Percentiles rank a stretch among this genome's conserved stretches.
Evolutionary conservation across 2,329 filamentous ascomycete genomes (phyloP).

Genomic region (Colletotrichum abscissum): DNA sequence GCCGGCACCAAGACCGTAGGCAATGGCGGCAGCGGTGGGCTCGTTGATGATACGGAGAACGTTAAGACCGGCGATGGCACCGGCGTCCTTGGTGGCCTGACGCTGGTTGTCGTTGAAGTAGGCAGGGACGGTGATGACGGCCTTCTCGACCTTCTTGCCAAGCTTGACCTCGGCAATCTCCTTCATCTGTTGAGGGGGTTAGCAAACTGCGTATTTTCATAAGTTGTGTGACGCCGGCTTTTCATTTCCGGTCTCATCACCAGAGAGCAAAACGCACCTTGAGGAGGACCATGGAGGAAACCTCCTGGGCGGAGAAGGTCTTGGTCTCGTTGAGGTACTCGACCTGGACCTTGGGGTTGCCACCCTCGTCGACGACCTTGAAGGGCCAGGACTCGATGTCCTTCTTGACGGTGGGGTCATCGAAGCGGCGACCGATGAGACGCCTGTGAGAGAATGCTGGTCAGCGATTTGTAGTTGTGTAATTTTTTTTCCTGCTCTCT

Average conservation of each 20-base stretch:
- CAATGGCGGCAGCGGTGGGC: conserved; percentile 97
- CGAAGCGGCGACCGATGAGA: conserved; percentile 95
- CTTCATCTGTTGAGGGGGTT: conserved; percentile 79
- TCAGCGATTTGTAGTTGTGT: conserved; percentile 16
- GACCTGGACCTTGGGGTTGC: conserved; percentile 92
- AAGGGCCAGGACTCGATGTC: conserved; percentile 99
- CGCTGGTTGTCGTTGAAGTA: conserved; percentile 99
- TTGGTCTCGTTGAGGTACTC: conserved; percentile 96
- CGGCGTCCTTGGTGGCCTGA: conserved; percentile 99
- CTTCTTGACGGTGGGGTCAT: conserved; percentile 98
- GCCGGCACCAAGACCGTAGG: conserved; percentile 95
- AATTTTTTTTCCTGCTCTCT: background rate
- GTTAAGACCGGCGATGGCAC: conserved; percentile 96
- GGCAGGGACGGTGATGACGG: conserved; percentile 97
- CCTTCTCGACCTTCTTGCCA: conserved; percentile 98
- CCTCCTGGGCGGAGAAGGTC: conserved; percentile 97
- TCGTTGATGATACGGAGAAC: conserved; percentile 99
- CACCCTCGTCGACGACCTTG: conserved; percentile 92
- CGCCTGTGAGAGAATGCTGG: conserved; percentile 69
- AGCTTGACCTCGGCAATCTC: conserved; percentile 98
- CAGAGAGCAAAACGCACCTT: conserved; percentile 73
- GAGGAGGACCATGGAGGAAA: conserved; percentile 97
- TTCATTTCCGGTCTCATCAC: background rate
- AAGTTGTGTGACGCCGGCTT: background rate
- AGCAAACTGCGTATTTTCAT: background rate